Evolutionary conservation across 2,329 filamentous ascomycete genomes (phyloP).

Genomic region (Aspergillus sp.): DNA sequence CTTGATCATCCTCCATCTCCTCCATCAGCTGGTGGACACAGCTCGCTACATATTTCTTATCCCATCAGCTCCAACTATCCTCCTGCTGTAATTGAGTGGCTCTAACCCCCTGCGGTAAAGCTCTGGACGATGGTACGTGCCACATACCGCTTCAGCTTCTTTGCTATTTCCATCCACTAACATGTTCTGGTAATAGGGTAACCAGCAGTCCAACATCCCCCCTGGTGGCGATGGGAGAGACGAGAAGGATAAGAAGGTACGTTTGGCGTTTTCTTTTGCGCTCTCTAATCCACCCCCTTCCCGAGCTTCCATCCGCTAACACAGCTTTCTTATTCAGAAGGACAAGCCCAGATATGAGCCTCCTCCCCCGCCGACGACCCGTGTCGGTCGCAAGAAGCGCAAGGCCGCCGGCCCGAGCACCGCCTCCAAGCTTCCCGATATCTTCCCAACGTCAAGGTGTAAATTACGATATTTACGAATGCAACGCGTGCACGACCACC

Average conservation of each 20-base stretch:
- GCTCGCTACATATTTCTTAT: not conserved
- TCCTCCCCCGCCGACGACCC: slow-evolving; percentile 91
- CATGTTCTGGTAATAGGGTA: slow-evolving; percentile 37
- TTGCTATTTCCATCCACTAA: slow-evolving; percentile 18
- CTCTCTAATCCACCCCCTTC: not conserved
- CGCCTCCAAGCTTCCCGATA: slow-evolving; percentile 87
- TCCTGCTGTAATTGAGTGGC: not conserved
- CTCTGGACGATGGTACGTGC: slow-evolving; percentile 34
- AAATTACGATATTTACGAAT: slow-evolving; percentile 95
- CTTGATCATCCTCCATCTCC: slow-evolving; percentile 9
- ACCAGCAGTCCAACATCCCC: slow-evolving; percentile 76
- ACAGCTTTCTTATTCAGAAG: slow-evolving; percentile 63
- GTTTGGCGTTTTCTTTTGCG: not conserved
- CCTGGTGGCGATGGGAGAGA: slow-evolving; percentile 73
- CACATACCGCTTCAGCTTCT: slow-evolving; percentile 7
- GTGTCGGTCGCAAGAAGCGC: slow-evolving; percentile 98
- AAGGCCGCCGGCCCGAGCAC: slow-evolving; percentile 90
- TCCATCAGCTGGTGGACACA: slow-evolving; percentile 6
- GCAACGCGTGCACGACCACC: slow-evolving; percentile 97
- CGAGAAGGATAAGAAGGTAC: slow-evolving; percentile 90
- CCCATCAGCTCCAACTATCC: not conserved
- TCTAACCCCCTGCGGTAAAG: not conserved
- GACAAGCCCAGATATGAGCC: slow-evolving; percentile 99
- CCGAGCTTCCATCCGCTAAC: slow-evolving; percentile 13
- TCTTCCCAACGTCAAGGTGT: slow-evolving; percentile 95